Conservation (phyloP, 2,329 filamentous ascomycete species). For the Microdochium trichocladiopsis region DNA sequence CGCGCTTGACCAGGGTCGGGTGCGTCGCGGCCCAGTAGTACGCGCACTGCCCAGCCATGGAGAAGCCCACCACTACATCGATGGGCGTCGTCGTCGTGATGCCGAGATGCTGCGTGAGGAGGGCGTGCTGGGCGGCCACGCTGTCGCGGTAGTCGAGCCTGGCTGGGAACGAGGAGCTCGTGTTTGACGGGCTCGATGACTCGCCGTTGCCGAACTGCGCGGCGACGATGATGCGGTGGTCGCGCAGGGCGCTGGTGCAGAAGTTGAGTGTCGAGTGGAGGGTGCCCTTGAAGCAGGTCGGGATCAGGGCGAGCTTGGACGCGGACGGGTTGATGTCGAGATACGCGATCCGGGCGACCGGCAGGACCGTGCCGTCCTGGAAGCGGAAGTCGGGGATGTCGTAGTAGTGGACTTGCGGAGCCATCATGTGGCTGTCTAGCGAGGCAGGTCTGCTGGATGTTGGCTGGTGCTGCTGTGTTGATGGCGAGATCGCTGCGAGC, state of each 20-base stretch:
- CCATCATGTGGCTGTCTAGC: background rate
- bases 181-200: constrained; percentile 38
- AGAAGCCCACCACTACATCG: constrained; percentile 36
- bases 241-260: constrained; percentile 29
- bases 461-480: too few relatives aligned
- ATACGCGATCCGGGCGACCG: constrained; percentile 17
- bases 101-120: constrained; percentile 26
- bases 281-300: constrained; percentile 47
- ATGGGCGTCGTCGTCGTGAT: constrained; percentile 16
- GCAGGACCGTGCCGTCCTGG: constrained; percentile 21
- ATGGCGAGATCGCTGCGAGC: too few relatives aligned
- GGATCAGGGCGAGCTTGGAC: constrained; percentile 37
- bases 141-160: constrained; percentile 33
- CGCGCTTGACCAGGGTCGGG: constrained; percentile 28
- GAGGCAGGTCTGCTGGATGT: too few relatives aligned
- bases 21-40: constrained; percentile 40
- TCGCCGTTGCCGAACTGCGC: constrained; percentile 41
- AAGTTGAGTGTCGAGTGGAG: constrained; percentile 42
- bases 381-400: constrained; percentile 29
- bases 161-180: constrained; percentile 23
- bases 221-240: constrained; percentile 35
- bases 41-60: constrained; percentile 41
- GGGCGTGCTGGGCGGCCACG: constrained; percentile 29
- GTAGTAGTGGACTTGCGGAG: constrained; percentile 17
- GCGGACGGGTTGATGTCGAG: constrained; percentile 12